These are phyloP conservation scores for Xylariaceae sp. DNA, from an alignment of 2,329 filamentous ascomycete species.

Conservation along the genomic window DNA sequence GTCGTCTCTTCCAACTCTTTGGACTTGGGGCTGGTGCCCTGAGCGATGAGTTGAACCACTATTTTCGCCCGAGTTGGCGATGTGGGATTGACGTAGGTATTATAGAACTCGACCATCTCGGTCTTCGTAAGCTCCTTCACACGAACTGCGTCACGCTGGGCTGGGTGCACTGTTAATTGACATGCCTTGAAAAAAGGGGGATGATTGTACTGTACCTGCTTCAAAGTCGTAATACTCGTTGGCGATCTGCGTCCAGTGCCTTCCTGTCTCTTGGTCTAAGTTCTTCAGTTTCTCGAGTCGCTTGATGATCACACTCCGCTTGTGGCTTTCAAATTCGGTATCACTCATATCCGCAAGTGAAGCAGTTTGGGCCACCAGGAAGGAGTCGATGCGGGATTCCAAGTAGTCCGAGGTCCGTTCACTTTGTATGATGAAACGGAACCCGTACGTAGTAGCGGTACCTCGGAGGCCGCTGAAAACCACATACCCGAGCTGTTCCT, in stretches of 20 bases:
- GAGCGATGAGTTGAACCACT: constrained; percentile 80
- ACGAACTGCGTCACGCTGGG: constrained; percentile 73
- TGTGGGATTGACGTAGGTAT: constrained; percentile 71
- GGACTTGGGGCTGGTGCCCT: constrained; percentile 52
- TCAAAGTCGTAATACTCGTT: constrained; percentile 90
- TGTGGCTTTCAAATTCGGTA: constrained; percentile 85
- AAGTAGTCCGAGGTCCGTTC: constrained; percentile 84
- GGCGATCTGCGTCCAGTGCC: constrained; percentile 84
- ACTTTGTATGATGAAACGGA: constrained; percentile 90
- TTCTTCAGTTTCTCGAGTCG: constrained; percentile 92
- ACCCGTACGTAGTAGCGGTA: constrained; percentile 78
- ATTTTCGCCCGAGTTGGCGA: constrained; percentile 79
- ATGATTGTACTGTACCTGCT: constrained; percentile 60
- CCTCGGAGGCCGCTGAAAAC: constrained; percentile 80
- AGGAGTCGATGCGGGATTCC: constrained; percentile 84
- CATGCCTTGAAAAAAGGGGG: neutral
- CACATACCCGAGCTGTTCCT: constrained; percentile 96
- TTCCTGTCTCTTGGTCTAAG: constrained; percentile 77
- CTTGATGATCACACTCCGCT: constrained; percentile 85
- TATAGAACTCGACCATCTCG: constrained; percentile 80
- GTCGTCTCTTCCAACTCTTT: constrained; percentile 45
- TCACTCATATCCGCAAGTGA: constrained; percentile 76
- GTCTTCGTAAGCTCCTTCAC: constrained; percentile 76
- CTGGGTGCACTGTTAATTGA: constrained; percentile 45
- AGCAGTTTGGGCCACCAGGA: constrained; percentile 69